These are phyloP conservation scores for Ustilago loliicola DNA, from an alignment of 1,284 basidiomycete genomes.

Conservation along the genomic window DNA sequence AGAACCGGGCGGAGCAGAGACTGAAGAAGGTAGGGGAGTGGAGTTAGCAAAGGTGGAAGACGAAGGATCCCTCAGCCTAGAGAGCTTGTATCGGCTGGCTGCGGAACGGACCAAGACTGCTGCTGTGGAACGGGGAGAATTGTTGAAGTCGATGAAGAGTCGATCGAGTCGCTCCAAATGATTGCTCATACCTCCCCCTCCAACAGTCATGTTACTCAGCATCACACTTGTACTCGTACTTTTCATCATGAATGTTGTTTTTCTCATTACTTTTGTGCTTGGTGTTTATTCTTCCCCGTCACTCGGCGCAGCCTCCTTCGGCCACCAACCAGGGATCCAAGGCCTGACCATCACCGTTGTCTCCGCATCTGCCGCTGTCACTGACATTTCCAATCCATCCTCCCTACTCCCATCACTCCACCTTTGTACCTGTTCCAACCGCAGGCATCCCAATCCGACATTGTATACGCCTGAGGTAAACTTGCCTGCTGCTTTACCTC, in stretches of 20 bases:
- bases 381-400: conserved; percentile 39
- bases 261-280: conserved; percentile 1
- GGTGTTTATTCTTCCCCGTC: not conserved
- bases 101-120: conserved; percentile 37
- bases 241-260: not conserved
- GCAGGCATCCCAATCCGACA: conserved; percentile 58
- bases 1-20: not conserved
- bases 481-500: conserved; percentile 62
- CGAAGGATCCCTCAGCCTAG: conserved; percentile 13
- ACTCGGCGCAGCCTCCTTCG: conserved; percentile 19
- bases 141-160: conserved; percentile 10
- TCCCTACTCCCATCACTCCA: conserved; percentile 21
- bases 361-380: conserved; percentile 26
- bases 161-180: conserved; percentile 8
- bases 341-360: conserved; percentile 47
- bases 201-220: too few species aligned
- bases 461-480: conserved; percentile 60
- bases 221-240: conserved; percentile 3
- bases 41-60: conserved; percentile 8
- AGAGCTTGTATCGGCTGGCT: conserved; percentile 24
- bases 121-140: conserved; percentile 31
- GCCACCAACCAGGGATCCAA: conserved; percentile 60
- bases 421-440: conserved; percentile 62
- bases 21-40: too few species aligned
- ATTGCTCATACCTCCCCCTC: too few species aligned